Base-by-base conservation (phyloP, 345 rosid genomes). In the Corchorus olitorius region DNA sequence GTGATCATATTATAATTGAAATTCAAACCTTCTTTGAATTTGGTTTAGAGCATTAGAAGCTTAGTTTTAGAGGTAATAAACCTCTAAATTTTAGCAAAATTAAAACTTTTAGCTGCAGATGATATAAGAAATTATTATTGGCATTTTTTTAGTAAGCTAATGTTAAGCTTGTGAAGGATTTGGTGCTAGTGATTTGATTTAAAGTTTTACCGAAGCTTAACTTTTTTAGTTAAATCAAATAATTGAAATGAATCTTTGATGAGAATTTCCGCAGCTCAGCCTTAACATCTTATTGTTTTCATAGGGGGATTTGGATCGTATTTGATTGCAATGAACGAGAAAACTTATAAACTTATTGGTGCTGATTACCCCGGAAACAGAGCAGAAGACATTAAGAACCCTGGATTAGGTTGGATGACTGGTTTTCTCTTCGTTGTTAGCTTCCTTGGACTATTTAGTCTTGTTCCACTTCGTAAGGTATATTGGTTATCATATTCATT, bases 271-370 rank as follows among this genome's bases (percentile, higher is more conserved):
- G 27, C 15, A 0, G 56, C 50, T 14, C 45, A 33, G 4, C 59
- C 6, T 9, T 59, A 11, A 72, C 74, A 11, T 64, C 1, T 70
- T 8, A 63, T 53, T 49, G 63, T 61, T 33, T 58, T 39, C 17
- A 20, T 84, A 94, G 98, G 98, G 62, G 98, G 98, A 6, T 94
- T 90, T 75, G 99, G 98, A 20, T 91, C 99, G 1, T 94, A 87
- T 81, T 65, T 94, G 86, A 81, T 93, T 82, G 95, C 98, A 46
- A 87, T 94, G 99, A 94, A 94, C 76, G 94, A 91, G 55, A 91
- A 56, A 76, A 94, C 98, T 2, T 94, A 93, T 84, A 52, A 89
- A 8, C 92, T 94, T 72, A 91, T 94, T 9, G 99, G 99, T 75
- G 77, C 82, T 69, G 99, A 90, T 49, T 93, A 93, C 82, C 95